Percentiles rank a stretch among this genome's conserved stretches.
Evolutionary conservation across 352 stramenopile species (phyloP).

Genomic region (Phytophthora sojae): DNA sequence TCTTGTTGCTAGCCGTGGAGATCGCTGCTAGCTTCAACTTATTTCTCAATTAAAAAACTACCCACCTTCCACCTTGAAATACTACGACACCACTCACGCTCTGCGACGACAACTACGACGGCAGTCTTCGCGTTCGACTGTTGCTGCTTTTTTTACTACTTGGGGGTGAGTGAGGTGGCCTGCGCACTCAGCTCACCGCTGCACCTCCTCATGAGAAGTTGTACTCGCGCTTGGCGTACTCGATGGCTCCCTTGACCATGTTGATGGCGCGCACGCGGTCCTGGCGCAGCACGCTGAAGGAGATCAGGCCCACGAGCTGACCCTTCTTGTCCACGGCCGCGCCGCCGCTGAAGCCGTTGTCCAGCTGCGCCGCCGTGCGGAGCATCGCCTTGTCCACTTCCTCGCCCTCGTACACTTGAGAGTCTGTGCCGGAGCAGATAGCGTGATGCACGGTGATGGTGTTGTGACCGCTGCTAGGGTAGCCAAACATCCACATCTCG

Average conservation of each 20-base stretch:
- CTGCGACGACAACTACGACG: slow-evolving; percentile 29
- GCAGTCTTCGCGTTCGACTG: slow-evolving; percentile 28
- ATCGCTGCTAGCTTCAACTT: slow-evolving; percentile 16
- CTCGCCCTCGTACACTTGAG: slow-evolving; percentile 85
- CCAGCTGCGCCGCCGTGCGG: slow-evolving; percentile 81
- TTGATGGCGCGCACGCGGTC: slow-evolving; percentile 90
- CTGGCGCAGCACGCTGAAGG: slow-evolving; percentile 86
- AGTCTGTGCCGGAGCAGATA: slow-evolving; percentile 91
- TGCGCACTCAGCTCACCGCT: slow-evolving; percentile 6
- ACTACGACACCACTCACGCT: slow-evolving; percentile 43
- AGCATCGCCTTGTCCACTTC: slow-evolving; percentile 90
- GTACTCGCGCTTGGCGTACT: slow-evolving; percentile 83
- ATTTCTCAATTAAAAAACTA: slow-evolving; percentile 33
- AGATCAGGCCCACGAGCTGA: slow-evolving; percentile 86
- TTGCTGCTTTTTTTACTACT: slow-evolving; percentile 8
- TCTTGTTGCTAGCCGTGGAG: slow-evolving; percentile 2
- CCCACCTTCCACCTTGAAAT: slow-evolving; percentile 20
- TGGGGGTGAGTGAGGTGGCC: neutral
- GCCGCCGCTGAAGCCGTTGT: slow-evolving; percentile 89
- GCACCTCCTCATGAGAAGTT: slow-evolving; percentile 57
- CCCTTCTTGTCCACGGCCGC: slow-evolving; percentile 88
- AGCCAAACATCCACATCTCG: slow-evolving; percentile 93
- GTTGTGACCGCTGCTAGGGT: slow-evolving; percentile 89
- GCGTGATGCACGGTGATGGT: slow-evolving; percentile 91
- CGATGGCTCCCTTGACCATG: slow-evolving; percentile 89